Evolutionary conservation across 2,329 filamentous ascomycete species (phyloP).

Genomic region (Cucurbitaria berberidis): DNA sequence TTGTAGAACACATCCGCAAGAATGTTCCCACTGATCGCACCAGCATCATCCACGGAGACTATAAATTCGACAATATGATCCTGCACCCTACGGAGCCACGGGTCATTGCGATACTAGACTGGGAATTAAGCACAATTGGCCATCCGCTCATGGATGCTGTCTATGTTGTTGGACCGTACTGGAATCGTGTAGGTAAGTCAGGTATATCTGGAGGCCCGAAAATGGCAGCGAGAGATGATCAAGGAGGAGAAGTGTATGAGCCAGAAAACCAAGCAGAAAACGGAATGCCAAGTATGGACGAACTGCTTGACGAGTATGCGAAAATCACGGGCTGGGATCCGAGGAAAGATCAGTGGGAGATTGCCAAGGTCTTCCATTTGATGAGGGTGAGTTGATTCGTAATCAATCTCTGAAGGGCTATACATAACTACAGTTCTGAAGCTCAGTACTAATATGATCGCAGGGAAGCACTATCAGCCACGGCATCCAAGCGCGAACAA

Average conservation of each 20-base stretch:
- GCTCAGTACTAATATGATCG: neutral
- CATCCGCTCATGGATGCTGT: constrained; percentile 89
- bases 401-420: neutral
- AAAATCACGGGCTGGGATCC: constrained; percentile 75
- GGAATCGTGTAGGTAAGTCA: constrained; percentile 44
- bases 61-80: constrained; percentile 71
- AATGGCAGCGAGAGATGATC: constrained; percentile 28
- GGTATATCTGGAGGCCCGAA: constrained; percentile 46
- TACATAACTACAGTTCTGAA: neutral
- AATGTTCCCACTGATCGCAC: constrained; percentile 71
- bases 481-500: constrained; percentile 45
- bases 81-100: constrained; percentile 85
- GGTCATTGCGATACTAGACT: constrained; percentile 92
- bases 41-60: constrained; percentile 91
- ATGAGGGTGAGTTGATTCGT: constrained; percentile 37
- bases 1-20: constrained; percentile 76
- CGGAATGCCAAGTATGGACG: constrained; percentile 67
- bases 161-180: constrained; percentile 69
- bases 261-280: constrained; percentile 54
- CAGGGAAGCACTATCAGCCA: constrained; percentile 45
- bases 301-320: constrained; percentile 69
- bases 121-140: constrained; percentile 96
- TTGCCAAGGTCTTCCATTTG: constrained; percentile 44
- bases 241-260: constrained; percentile 50
- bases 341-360: constrained; percentile 40